Conservation (phyloP, 2,329 filamentous ascomycete genomes). For the Pyrenochaeta sp. region DNA sequence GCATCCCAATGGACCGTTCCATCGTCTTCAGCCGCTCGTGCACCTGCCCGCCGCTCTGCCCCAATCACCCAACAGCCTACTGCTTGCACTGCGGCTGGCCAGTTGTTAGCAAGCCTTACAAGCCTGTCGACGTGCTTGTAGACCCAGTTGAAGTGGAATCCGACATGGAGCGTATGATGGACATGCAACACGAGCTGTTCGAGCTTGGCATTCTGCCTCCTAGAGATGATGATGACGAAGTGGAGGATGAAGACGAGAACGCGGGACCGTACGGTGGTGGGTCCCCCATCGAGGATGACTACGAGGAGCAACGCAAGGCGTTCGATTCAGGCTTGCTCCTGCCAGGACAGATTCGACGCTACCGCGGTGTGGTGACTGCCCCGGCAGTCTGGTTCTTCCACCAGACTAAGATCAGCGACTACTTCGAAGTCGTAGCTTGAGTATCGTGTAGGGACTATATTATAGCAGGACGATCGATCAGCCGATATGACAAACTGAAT, state of each 20-base stretch:
- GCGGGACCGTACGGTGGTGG: not conserved
- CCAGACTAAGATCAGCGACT: constrained; percentile 6
- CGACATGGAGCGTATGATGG: constrained; percentile 11
- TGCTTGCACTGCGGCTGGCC: constrained; percentile 1
- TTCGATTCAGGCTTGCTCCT: constrained; percentile 4
- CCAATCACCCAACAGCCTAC: too few relatives aligned
- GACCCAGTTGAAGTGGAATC: constrained; percentile 12
- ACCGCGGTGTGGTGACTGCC: not conserved
- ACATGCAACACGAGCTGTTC: constrained; percentile 19
- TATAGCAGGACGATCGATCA: not conserved
- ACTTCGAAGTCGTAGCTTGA: not conserved
- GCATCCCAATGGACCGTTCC: not conserved
- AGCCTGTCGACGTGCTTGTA: constrained; percentile 15
- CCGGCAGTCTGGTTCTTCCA: constrained; percentile 6
- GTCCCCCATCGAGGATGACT: constrained; percentile 2
- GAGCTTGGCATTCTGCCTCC: constrained; percentile 12
- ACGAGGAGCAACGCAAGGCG: constrained; percentile 3
- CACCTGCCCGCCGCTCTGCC: constrained; percentile 7
- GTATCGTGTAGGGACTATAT: not conserved
- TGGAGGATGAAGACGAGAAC: constrained; percentile 4
- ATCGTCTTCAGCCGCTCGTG: constrained; percentile 22
- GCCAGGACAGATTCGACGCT: not conserved
- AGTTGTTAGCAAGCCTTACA: not conserved
- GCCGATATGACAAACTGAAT: not conserved
- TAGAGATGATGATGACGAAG: constrained; percentile 14